Conservation (phyloP, 2,329 filamentous ascomycete species). For the Leptographium procerum region DNA sequence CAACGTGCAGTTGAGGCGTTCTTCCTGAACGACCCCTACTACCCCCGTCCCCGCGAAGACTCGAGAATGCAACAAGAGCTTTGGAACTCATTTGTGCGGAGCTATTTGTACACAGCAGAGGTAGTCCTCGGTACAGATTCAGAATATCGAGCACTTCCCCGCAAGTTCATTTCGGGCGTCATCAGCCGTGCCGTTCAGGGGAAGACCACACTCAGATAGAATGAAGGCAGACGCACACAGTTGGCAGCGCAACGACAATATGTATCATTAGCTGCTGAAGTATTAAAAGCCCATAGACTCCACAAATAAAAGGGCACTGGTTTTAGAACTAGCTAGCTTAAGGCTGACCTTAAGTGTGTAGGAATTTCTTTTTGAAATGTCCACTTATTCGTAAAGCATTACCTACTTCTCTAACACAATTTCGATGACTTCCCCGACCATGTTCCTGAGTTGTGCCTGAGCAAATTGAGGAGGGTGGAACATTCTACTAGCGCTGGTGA, state of each 20-base stretch:
- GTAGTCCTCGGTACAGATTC: background rate
- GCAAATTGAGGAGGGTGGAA: no score
- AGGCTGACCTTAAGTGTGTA: no score
- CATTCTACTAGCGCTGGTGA: no score
- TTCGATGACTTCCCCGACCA: no score
- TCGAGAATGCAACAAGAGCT: background rate
- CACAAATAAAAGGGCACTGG: no score
- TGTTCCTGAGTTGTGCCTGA: no score
- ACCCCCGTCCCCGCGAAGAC: background rate
- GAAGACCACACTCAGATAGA: background rate
- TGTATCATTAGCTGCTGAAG: background rate
- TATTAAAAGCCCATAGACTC: background rate
- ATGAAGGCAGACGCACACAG: background rate
- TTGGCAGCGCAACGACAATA: background rate
- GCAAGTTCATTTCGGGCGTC: background rate
- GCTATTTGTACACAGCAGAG: background rate
- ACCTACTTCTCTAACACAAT: no score
- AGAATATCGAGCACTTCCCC: background rate
- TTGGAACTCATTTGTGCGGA: slow-evolving; percentile 1
- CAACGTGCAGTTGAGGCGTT: background rate
- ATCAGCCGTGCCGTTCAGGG: background rate
- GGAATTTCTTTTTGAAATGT: no score
- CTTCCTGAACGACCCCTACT: slow-evolving; percentile 1
- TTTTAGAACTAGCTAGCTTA: no score
- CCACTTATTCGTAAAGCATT: no score